A percentile compares a stretch with the other conserved stretches of the same genome.
These are phyloP conservation scores for Parathielavia appendiculata DNA, from an alignment of 495 filamentous ascomycete genomes.

Conservation along the genomic window DNA sequence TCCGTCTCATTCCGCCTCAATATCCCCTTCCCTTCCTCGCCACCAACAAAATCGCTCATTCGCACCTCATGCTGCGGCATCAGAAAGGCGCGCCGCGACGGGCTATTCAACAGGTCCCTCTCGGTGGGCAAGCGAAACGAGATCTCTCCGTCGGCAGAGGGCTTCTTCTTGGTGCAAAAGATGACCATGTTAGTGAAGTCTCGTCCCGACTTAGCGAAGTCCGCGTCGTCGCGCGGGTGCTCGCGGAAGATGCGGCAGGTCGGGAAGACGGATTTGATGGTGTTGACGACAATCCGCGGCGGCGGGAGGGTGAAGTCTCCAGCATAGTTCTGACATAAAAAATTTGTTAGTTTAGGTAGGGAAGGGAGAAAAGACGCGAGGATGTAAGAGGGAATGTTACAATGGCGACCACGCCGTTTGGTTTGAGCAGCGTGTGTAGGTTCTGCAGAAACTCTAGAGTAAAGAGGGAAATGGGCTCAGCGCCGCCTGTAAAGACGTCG, in stretches of 20 bases:
- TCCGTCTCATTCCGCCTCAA: conserved; percentile 54
- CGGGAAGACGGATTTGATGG: conserved; percentile 67
- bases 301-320: conserved; percentile 75
- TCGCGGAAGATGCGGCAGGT: conserved; percentile 83
- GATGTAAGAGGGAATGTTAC: conserved; percentile 48
- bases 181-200: conserved; percentile 91
- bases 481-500: conserved; percentile 97
- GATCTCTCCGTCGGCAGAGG: conserved; percentile 31
- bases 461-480: conserved; percentile 83
- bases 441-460: conserved; percentile 73
- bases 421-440: conserved; percentile 62
- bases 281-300: conserved; percentile 64
- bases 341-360: background rate
- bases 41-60: conserved; percentile 37
- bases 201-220: conserved; percentile 37
- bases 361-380: background rate
- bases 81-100: conserved; percentile 62
- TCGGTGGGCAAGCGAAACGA: conserved; percentile 62
- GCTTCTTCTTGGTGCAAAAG: conserved; percentile 55
- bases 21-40: conserved; percentile 39
- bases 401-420: conserved; percentile 82
- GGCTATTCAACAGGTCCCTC: conserved; percentile 66
- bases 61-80: conserved; percentile 69
- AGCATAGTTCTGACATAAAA: conserved; percentile 74
- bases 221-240: conserved; percentile 44